Evolutionary conservation across 2,329 filamentous ascomycete species (phyloP).

Genomic region (Amauroascus niger): DNA sequence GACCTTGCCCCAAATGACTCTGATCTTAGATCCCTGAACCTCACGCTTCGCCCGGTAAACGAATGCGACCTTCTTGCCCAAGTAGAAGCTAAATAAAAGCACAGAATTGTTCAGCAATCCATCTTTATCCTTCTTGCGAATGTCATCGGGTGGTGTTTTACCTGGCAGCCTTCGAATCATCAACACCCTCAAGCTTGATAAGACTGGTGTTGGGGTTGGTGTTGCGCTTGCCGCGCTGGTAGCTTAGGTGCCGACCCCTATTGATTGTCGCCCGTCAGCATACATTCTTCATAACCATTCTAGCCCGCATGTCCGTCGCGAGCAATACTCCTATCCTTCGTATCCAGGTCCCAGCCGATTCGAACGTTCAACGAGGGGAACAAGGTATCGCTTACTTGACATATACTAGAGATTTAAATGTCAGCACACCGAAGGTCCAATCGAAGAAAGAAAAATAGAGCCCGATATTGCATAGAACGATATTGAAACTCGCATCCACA

Average conservation of each 20-base stretch:
- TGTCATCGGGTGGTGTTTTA: slow-evolving; percentile 40
- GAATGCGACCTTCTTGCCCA: slow-evolving; percentile 97
- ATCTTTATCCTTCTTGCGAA: slow-evolving; percentile 27
- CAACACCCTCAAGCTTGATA: slow-evolving; percentile 98
- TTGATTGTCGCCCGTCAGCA: slow-evolving; percentile 21
- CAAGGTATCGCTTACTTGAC: slow-evolving; percentile 63
- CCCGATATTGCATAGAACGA: neutral
- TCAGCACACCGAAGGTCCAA: slow-evolving; percentile 23
- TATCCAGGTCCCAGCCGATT: neutral
- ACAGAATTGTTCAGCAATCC: slow-evolving; percentile 9
- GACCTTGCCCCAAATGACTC: slow-evolving; percentile 98
- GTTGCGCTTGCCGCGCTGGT: slow-evolving; percentile 89
- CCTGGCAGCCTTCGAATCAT: slow-evolving; percentile 78
- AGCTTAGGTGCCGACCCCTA: slow-evolving; percentile 96
- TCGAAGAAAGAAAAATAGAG: neutral
- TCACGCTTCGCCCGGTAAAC: slow-evolving; percentile 95
- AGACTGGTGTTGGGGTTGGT: slow-evolving; percentile 82
- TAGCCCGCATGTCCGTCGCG: neutral
- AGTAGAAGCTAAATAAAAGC: slow-evolving; percentile 62
- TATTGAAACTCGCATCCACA: neutral
- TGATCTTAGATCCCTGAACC: slow-evolving; percentile 95
- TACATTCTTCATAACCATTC: neutral
- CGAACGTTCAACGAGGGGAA: neutral
- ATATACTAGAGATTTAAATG: slow-evolving; percentile 53
- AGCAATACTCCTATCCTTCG: neutral